Conservation (phyloP, 1,284 basidiomycete genomes). For the Cryptococcus neoformans region DNA sequence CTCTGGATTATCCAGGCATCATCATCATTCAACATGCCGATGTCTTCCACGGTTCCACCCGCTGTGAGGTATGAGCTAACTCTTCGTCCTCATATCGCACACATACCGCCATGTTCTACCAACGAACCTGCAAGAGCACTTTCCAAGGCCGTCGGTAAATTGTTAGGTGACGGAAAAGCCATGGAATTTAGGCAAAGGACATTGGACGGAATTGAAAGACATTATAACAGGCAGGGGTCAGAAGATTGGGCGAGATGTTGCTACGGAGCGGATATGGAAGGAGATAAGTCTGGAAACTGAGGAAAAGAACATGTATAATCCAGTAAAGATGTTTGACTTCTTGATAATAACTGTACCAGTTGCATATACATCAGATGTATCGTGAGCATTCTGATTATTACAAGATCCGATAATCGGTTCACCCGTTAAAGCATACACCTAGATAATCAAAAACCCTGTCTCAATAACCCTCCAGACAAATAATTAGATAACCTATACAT, state of each 20-base stretch:
- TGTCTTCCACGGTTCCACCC: conserved; percentile 14
- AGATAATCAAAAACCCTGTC: too few species aligned
- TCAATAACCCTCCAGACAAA: too few species aligned
- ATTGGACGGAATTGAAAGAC: conserved; percentile 1
- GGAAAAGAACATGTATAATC: too few species aligned
- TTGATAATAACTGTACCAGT: too few species aligned
- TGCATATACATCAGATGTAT: too few species aligned
- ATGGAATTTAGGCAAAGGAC: conserved; percentile 2
- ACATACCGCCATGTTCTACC: conserved; percentile 8
- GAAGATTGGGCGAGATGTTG: conserved; percentile 4
- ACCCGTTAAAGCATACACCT: too few species aligned
- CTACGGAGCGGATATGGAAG: conserved; percentile 9
- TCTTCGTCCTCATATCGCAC: neutral
- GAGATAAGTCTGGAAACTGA: neutral
- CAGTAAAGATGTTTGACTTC: too few species aligned
- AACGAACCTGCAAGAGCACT: conserved; percentile 11
- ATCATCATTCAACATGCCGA: neutral
- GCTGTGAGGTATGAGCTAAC: conserved; percentile 14
- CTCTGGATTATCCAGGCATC: neutral
- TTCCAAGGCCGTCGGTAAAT: conserved; percentile 9
- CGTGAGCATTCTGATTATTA: too few species aligned
- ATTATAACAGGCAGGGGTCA: conserved; percentile 10
- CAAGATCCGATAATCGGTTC: too few species aligned
- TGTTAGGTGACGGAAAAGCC: conserved; percentile 3
- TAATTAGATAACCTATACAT: too few species aligned